Base-by-base conservation (phyloP, 345 rosid genomes). In the Gossypium rotundifolium region DNA sequence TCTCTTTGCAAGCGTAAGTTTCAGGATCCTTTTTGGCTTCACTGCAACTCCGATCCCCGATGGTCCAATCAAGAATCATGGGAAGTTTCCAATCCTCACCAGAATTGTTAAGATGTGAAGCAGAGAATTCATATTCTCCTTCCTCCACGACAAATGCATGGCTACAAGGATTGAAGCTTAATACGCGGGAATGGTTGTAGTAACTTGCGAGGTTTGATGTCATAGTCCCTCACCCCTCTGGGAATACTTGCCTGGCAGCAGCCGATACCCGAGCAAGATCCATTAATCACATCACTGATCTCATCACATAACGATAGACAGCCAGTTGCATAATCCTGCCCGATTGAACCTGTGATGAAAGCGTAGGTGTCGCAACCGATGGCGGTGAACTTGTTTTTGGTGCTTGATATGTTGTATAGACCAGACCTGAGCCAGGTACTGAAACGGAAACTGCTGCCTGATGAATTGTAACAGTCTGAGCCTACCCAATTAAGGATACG, bases 191-290 rank as follows among this genome's bases (percentile, higher is more conserved):
- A 71, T 83, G 76, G 49, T 72, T 70, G 8, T 12, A 0, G 17
- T 20, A 27, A 49, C 83, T 75, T 0, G 0, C 0, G 7, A 78
- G 20, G 7, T 2, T 2, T 1, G 2, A 58, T 57, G 20, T 55
- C 68, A 18, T 70, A 72, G 1, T 17, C 52, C 11, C 2, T 57
- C 68, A 82, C 71, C 29, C 74, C 77, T 23, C 46, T 73, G 0
- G 89, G 84, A 48, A 88, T 78, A 9, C 80, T n/a, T 8, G 83
- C 76, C 27, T 88, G 83, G 38, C 91, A 88, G 59, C 91, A 88
- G 9, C 84, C 83, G 11, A 81, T 49, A 2, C 87, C 86, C 38
- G 53, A 45, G 83, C 87, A 88, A 1, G 63, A 27, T 8, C 68
- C 71, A 5, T 83, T 75, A 1, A 4, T 13, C 3, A 20, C 33